Base-by-base conservation (phyloP, 2,329 filamentous ascomycete species). In the Verticillium zaregamsianum region DNA sequence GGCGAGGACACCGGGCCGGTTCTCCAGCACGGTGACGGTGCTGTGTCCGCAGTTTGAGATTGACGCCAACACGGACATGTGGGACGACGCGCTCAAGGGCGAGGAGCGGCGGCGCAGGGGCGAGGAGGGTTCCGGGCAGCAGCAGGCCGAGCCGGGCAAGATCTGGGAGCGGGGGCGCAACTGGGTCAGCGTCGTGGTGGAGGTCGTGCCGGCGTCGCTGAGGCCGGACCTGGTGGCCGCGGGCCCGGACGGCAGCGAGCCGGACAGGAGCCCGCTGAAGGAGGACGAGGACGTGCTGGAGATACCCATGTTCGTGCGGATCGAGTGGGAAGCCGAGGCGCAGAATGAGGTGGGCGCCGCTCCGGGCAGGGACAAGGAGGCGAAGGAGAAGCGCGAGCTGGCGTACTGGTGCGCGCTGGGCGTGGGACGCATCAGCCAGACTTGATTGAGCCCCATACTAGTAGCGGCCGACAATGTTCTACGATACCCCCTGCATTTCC, bases 331-430 rank as follows among this genome's bases (percentile, higher is more conserved):
- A 74, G 82, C 86, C 3, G 90, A 93, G 66, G 81, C 81, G 1
- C 80, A 85, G 60, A 84, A 88, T 60, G 86, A 91, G 63, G 86
- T 87, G 9, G 89, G 86, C 14, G 80, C 82, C 3, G 69, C 76
- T 2, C 74, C 76, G 39, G 82, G 75, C 71, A 33, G 20, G 54
- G 54, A 55, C 17, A 88, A 83, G 73, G 86, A 85, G 55, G 85
- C 80, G 57, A 89, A 83, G 73, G 91, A 94, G 76, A 94, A 88
- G 79, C 86, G 90, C 70, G 95, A 98, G 73, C 78, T 98, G 75
- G 93, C 93, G 61, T 98, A 97, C 76, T 99, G 95, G 95, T 93
- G 91, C 78, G 93, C 96, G 23, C 80, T 98, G 39, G 94, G 94
- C 3, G 85, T 96, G 62, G 95, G 95, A 11, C 88, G 88, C 69